A percentile compares a stretch with the other conserved stretches of the same genome.
phyloP scores from a whole-genome alignment of 257 asterid genomes.

The Avicennia marina region DNA sequence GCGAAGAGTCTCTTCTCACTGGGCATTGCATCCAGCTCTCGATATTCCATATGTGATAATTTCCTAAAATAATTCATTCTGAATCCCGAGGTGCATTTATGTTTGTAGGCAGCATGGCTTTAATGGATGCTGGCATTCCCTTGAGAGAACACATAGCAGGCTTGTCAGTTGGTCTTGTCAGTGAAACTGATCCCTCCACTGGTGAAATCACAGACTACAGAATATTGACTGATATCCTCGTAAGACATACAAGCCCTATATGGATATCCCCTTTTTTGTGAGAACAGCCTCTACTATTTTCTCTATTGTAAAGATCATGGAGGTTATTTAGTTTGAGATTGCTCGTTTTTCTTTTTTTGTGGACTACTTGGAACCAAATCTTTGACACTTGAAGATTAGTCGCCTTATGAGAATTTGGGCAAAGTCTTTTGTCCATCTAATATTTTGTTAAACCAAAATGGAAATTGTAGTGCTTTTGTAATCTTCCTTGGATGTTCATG shows the following conservation, averaged over 20 bases:
- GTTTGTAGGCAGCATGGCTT: slow-evolving; percentile 92
- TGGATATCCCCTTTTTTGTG: not conserved
- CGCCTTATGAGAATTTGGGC: too few relatives aligned
- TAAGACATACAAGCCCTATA: slow-evolving; percentile 23
- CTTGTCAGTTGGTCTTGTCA: slow-evolving; percentile 84
- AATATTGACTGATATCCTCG: slow-evolving; percentile 87
- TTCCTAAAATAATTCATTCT: slow-evolving; percentile 8
- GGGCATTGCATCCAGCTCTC: not conserved
- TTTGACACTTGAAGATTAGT: too few relatives aligned
- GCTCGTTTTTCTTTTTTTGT: too few relatives aligned
- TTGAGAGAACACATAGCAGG: slow-evolving; percentile 90
- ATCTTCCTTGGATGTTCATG: too few relatives aligned
- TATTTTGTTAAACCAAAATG: too few relatives aligned
- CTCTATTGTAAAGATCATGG: not conserved
- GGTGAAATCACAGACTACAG: slow-evolving; percentile 85
- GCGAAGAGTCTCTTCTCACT: slow-evolving; percentile 6
- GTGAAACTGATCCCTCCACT: slow-evolving; percentile 70
- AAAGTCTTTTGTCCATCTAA: too few relatives aligned
- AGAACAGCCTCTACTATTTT: not conserved
- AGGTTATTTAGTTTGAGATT: not conserved
- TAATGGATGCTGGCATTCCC: slow-evolving; percentile 97
- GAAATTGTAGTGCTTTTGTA: too few relatives aligned
- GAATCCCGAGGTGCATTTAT: slow-evolving; percentile 12
- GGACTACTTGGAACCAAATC: too few relatives aligned
- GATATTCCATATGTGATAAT: slow-evolving; percentile 6